Percentiles rank a stretch among this genome's conserved stretches.
These are phyloP conservation scores for Phragmites australis DNA, from an alignment of 176 grass and related monocot species.

Conservation along the genomic window DNA sequence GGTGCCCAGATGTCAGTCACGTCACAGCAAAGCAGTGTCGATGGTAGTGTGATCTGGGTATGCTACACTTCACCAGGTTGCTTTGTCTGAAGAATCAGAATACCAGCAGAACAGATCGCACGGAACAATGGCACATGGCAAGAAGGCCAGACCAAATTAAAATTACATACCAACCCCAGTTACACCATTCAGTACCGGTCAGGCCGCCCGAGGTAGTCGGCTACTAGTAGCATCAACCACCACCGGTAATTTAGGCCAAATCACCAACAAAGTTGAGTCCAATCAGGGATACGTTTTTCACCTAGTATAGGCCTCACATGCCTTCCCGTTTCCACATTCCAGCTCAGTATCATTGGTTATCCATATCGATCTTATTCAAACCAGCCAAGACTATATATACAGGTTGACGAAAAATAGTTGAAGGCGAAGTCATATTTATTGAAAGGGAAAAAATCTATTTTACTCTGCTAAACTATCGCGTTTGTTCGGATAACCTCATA, in stretches of 20 bases:
- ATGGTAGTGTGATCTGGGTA: not conserved
- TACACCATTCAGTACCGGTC: not conserved
- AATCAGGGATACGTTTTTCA: constrained; percentile 1
- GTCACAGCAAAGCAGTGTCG: not conserved
- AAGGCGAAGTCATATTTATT: too few relatives aligned
- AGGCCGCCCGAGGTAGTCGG: not conserved
- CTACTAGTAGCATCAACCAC: constrained; percentile 5
- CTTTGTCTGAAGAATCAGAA: not conserved
- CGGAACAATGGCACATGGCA: not conserved
- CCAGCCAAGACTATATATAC: too few relatives aligned
- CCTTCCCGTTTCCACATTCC: not conserved
- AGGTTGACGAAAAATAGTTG: too few relatives aligned
- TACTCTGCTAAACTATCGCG: too few relatives aligned
- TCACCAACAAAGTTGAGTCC: not conserved
- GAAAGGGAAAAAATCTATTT: too few relatives aligned
- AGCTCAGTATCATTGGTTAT: not conserved
- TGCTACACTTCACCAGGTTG: not conserved
- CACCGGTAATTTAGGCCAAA: constrained; percentile 6
- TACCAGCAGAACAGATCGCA: not conserved
- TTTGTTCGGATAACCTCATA: too few relatives aligned
- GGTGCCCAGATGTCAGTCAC: not conserved
- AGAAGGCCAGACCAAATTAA: not conserved
- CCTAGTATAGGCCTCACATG: not conserved
- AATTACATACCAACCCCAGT: not conserved
- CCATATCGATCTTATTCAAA: too few relatives aligned